A percentile compares a stretch with the other conserved stretches of the same genome.
Evolutionary conservation across 805 yeast species (phyloP).

Genomic region (baker's yeast (Saccharomyces cerevisiae)): DNA sequence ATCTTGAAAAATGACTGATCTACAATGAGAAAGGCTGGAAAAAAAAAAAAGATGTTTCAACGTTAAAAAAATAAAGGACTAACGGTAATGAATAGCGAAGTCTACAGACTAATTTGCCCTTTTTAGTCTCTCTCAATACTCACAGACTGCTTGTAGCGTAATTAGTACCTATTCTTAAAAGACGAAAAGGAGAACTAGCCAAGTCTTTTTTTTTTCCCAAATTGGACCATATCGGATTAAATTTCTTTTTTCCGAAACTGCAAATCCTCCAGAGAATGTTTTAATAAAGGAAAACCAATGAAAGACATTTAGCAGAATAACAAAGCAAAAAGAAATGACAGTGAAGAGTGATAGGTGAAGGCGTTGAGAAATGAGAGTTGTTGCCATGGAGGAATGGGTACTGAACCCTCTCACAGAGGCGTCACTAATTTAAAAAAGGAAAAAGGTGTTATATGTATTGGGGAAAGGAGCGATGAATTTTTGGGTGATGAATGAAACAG

Average conservation of each 20-base stretch:
- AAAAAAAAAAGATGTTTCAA: background rate
- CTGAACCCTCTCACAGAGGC: no score
- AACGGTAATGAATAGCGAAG: background rate
- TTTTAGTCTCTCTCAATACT: background rate
- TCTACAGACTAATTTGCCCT: background rate
- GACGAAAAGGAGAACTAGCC: background rate
- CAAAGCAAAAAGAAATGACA: background rate
- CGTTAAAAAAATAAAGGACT: background rate
- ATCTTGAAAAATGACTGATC: constrained; percentile 1
- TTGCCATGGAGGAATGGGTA: no score
- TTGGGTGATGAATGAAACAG: background rate
- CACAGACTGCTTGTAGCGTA: background rate
- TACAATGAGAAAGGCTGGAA: background rate
- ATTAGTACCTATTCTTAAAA: background rate
- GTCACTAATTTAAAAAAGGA: no score
- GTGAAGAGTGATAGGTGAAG: no score
- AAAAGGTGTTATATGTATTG: no score
- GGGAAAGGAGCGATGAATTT: no score
- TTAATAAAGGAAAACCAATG: background rate
- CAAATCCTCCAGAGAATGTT: background rate
- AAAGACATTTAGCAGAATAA: background rate
- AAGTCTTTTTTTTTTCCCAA: background rate
- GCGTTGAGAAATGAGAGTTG: no score
- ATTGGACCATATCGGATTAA: background rate
- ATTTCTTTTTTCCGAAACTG: background rate